Base-by-base conservation (phyloP, 1,139 yeast genomes). In the Candida sanyaensis region DNA sequence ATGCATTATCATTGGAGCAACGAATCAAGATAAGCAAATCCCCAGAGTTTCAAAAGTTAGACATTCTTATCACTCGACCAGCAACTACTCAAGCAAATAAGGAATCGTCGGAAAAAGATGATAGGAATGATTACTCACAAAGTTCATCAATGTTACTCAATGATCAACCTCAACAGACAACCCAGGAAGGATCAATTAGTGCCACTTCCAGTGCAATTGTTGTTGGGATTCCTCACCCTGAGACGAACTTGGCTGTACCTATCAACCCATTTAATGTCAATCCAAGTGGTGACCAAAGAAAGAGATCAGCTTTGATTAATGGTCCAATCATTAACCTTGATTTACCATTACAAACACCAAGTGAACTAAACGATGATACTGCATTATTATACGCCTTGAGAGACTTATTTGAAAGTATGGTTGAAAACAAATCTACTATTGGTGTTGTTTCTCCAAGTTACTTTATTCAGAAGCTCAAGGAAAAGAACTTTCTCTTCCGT, bases 261-360 rank as follows among this genome's bases (percentile, higher is more conserved):
- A 68, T 74, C 34, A 73, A 72, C 47, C 75, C 76, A 2, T 73
- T 71, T 58, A 72, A 66, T 55, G 73, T 80, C 6, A 71, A 72
- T 47, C 86, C 89, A 1, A 74, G 84, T 1, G 76, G 85, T 3
- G 97, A 91, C 61, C 86, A 83, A 55, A 74, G 96, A 40, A 92
- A 92, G 61, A 76, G 91, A 47, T 81, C 86, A 5, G 97, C 98
- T 0, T 69, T 92, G 43, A 70, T 84, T 29, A 81, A 79, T 49
- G 98, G 98, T 0, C 98, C 98, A 1, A 83, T 92, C 8, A 64
- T 92, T 44, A 90, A 91, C 61, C 66, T 92, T 43, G 97, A 92
- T 62, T 81, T 82, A 50, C 77, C 91, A 1, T 62, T 82, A 32
- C 75, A 68, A 54, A 53, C 62, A 10, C 71, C 70, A 2, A 65